phyloP scores from a whole-genome alignment of 306 rosid species.

The Acacia confusa region DNA sequence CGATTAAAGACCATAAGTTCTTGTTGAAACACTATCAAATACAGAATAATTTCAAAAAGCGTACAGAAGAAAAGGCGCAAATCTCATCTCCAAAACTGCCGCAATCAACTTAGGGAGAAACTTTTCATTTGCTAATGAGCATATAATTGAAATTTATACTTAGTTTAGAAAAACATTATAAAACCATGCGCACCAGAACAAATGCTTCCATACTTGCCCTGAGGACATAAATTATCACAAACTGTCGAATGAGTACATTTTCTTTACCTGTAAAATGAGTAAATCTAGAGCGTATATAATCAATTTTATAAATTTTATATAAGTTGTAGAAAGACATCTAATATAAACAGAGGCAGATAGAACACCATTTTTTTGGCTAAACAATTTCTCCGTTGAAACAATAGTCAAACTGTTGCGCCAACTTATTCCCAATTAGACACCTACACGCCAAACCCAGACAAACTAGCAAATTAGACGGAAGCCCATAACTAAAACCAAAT shows the following conservation, averaged over 20 bases:
- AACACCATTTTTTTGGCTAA: neutral
- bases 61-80: no score
- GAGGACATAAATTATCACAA: neutral
- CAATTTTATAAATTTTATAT: no score
- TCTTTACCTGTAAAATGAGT: no score
- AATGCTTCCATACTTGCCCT: neutral
- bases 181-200: neutral
- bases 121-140: neutral
- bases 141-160: no score
- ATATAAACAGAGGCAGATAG: neutral
- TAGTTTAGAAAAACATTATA: no score
- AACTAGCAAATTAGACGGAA: neutral
- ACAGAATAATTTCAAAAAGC: no score
- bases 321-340: neutral
- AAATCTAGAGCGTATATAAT: no score
- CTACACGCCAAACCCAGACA: neutral
- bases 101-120: no score
- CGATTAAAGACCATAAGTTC: no score
- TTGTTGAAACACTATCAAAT: no score
- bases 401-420: neutral
- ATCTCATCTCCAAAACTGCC: no score
- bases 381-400: neutral
- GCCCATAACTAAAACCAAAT: neutral
- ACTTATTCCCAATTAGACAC: neutral
- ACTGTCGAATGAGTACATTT: no score